Conservation (phyloP, 352 stramenopile species). For the Globisporangium spiculum region DNA sequence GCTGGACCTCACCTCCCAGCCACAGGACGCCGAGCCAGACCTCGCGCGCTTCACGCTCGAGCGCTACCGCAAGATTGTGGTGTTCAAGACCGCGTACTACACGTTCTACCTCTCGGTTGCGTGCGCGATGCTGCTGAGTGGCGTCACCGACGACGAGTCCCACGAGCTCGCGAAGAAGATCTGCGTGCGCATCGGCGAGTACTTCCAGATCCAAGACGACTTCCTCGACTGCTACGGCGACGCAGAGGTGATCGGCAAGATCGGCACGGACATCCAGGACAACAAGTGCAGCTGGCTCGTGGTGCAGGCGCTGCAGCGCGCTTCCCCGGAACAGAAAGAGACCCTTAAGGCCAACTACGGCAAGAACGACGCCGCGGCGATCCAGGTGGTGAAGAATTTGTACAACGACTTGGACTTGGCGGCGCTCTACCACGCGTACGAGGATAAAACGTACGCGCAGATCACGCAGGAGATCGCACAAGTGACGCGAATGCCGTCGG, state of each 20-base stretch:
- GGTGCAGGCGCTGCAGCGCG: slow-evolving; percentile 89
- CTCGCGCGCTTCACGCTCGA: slow-evolving; percentile 93
- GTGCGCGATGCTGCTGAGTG: slow-evolving; percentile 88
- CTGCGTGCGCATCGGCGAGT: slow-evolving; percentile 96
- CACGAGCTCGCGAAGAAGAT: slow-evolving; percentile 92
- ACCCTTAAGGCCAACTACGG: slow-evolving; percentile 93
- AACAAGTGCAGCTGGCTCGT: slow-evolving; percentile 99
- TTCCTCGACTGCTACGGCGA: slow-evolving; percentile 98
- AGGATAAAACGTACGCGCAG: slow-evolving; percentile 90
- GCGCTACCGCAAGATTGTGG: slow-evolving; percentile 93
- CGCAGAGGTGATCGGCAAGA: slow-evolving; percentile 91
- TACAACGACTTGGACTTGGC: slow-evolving; percentile 93
- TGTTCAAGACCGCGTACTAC: slow-evolving; percentile 99
- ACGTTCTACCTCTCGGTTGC: slow-evolving; percentile 98
- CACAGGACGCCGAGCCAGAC: slow-evolving; percentile 74
- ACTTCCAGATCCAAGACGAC: slow-evolving; percentile 99
- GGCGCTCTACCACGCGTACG: slow-evolving; percentile 90
- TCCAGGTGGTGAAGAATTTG: slow-evolving; percentile 91
- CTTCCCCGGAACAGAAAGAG: slow-evolving; percentile 68
- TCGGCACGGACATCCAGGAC: slow-evolving; percentile 99
- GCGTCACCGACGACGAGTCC: slow-evolving; percentile 72
- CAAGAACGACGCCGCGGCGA: slow-evolving; percentile 70
- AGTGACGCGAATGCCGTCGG: slow-evolving; percentile 83
- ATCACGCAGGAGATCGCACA: slow-evolving; percentile 79
- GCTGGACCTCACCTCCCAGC: slow-evolving; percentile 89